A percentile compares a stretch with the other conserved stretches of the same genome.
Conservation (phyloP, 805 yeast genomes). For the Wickerhamomyces alni region DNA sequence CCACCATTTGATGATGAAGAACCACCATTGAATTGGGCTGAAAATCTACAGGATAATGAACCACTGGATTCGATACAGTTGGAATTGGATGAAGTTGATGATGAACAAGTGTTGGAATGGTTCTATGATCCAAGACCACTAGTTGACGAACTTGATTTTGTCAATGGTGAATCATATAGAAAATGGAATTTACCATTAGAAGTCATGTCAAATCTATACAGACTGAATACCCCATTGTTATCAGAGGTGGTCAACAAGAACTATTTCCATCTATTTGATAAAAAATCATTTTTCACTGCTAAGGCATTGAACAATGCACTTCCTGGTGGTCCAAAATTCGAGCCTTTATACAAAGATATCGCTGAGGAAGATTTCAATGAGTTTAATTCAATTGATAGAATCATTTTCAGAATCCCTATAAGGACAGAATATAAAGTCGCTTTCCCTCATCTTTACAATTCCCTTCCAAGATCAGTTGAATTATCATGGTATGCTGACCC, state of each 20-base stretch:
- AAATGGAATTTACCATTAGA: constrained; percentile 61
- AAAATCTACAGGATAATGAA: constrained; percentile 66
- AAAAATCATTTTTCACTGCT: constrained; percentile 78
- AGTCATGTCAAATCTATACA: constrained; percentile 58
- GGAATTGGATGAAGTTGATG: constrained; percentile 60
- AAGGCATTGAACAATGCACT: constrained; percentile 82
- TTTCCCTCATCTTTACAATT: constrained; percentile 78
- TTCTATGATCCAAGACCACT: constrained; percentile 75
- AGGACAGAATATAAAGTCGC: constrained; percentile 84
- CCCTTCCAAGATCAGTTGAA: constrained; percentile 60
- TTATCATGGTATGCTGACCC: constrained; percentile 63
- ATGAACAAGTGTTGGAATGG: constrained; percentile 63
- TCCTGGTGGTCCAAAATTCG: constrained; percentile 96
- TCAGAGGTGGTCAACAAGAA: constrained; percentile 48
- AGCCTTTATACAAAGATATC: constrained; percentile 67
- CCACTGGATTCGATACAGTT: constrained; percentile 66
- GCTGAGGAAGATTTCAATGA: constrained; percentile 79
- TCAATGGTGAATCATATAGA: constrained; percentile 75
- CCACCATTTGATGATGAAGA: constrained; percentile 98
- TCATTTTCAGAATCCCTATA: constrained; percentile 71
- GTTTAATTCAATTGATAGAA: constrained; percentile 82
- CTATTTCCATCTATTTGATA: constrained; percentile 67
- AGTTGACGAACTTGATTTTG: constrained; percentile 44
- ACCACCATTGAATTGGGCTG: constrained; percentile 82
- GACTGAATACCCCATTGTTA: constrained; percentile 66